Evolutionary conservation across 345 rosid species (phyloP).

Genomic region (Dipteronia sinensis): DNA sequence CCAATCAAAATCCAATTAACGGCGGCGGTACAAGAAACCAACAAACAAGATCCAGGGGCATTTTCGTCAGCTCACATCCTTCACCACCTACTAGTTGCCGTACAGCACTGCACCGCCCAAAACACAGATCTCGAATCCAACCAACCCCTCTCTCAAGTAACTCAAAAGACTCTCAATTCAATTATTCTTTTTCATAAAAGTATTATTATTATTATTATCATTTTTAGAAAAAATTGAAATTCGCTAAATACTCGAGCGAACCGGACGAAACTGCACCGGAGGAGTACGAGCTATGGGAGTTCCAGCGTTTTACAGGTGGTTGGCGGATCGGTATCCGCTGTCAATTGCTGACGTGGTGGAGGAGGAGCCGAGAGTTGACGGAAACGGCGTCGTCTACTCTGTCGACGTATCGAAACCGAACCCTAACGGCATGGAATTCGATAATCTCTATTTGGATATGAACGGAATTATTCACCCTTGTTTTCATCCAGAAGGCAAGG

Average conservation of each 20-base stretch:
- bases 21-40: too few species aligned
- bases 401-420: slow-evolving; percentile 75
- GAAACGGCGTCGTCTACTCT: slow-evolving; percentile 41
- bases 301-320: slow-evolving; percentile 96
- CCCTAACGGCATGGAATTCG: slow-evolving; percentile 91
- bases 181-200: too few species aligned
- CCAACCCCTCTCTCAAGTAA: not conserved
- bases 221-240: too few species aligned
- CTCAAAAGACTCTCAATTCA: not conserved
- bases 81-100: too few species aligned
- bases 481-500: slow-evolving; percentile 98
- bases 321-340: slow-evolving; percentile 89
- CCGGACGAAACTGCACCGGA: not conserved
- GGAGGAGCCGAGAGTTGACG: slow-evolving; percentile 56
- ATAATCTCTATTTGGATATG: slow-evolving; percentile 92
- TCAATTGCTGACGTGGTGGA: slow-evolving; percentile 80
- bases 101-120: too few species aligned
- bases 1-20: too few species aligned
- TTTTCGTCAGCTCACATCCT: too few species aligned
- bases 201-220: not conserved
- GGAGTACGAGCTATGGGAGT: slow-evolving; percentile 66
- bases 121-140: slow-evolving; percentile 17
- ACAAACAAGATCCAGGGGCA: too few species aligned
- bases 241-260: not conserved
- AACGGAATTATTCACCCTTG: slow-evolving; percentile 96